phyloP scores from a whole-genome alignment of 768 basidiomycete genomes.

The Calocybe cyanea region DNA sequence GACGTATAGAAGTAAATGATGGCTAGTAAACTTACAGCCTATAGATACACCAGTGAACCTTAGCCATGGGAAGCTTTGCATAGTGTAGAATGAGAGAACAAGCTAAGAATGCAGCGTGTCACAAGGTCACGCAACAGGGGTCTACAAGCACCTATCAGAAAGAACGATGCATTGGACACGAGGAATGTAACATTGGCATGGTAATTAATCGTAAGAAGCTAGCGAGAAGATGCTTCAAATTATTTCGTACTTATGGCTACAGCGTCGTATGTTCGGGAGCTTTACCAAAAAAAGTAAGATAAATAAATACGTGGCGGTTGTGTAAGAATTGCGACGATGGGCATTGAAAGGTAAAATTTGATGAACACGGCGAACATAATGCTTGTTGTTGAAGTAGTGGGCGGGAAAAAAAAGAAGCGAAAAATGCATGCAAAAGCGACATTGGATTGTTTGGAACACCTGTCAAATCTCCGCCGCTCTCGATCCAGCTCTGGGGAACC shows the following conservation, averaged over 20 bases:
- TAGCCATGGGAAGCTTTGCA: conserved; percentile 57
- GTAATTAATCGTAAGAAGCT: neutral
- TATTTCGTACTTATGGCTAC: too few species aligned
- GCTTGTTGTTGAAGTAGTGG: neutral
- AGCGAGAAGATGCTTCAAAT: neutral
- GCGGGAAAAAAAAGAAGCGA: conserved; percentile 6
- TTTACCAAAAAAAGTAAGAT: neutral
- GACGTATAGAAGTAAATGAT: too few species aligned
- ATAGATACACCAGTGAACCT: conserved; percentile 44
- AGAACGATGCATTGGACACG: neutral
- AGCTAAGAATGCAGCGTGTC: conserved; percentile 8
- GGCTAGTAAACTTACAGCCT: conserved; percentile 37
- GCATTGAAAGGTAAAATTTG: too few species aligned
- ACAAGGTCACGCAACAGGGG: conserved; percentile 7
- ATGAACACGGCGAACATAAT: too few species aligned
- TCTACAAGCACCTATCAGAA: neutral
- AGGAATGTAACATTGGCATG: neutral
- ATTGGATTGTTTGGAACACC: neutral
- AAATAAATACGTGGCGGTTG: conserved; percentile 5
- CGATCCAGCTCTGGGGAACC: conserved; percentile 16
- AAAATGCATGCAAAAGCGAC: conserved; percentile 3
- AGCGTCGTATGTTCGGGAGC: neutral
- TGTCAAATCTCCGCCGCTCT: conserved; percentile 12
- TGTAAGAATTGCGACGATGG: too few species aligned
- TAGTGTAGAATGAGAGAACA: conserved; percentile 13